Evolutionary conservation across 441 rosid genomes (phyloP).

Genomic region (Erysimum pusillum): DNA sequence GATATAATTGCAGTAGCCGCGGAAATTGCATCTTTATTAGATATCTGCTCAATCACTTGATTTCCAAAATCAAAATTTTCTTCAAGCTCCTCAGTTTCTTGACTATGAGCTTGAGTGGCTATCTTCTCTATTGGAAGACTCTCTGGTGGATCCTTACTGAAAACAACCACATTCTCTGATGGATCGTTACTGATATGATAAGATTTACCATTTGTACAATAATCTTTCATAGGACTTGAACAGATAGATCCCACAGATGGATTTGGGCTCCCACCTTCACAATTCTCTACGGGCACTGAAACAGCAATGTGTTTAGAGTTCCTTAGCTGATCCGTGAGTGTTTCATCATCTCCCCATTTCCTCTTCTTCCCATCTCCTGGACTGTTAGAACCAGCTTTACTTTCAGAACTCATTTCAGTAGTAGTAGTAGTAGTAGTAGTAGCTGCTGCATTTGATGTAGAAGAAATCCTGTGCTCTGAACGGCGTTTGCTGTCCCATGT

Average conservation of each 20-base stretch:
- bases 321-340: slow-evolving; percentile 48
- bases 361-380: slow-evolving; percentile 69
- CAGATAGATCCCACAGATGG: slow-evolving; percentile 54
- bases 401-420: slow-evolving; percentile 50
- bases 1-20: slow-evolving; percentile 38
- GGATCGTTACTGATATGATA: slow-evolving; percentile 45
- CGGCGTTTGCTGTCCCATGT: slow-evolving; percentile 78
- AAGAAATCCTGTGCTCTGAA: slow-evolving; percentile 53
- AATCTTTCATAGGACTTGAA: slow-evolving; percentile 52
- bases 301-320: slow-evolving; percentile 47
- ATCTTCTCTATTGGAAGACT: slow-evolving; percentile 72
- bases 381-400: slow-evolving; percentile 66
- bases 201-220: slow-evolving; percentile 49
- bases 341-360: slow-evolving; percentile 61
- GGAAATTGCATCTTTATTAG: slow-evolving; percentile 44
- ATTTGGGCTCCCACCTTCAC: slow-evolving; percentile 53
- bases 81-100: slow-evolving; percentile 82
- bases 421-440: slow-evolving; percentile 26
- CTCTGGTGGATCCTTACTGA: slow-evolving; percentile 67
- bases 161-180: slow-evolving; percentile 46
- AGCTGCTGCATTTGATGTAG: slow-evolving; percentile 30
- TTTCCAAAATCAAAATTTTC: slow-evolving; percentile 58
- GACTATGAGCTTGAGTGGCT: slow-evolving; percentile 57
- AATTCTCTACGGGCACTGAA: slow-evolving; percentile 52
- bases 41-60: slow-evolving; percentile 51